Conservation (phyloP, 768 basidiomycete species). For the Pseudohyphozyma bogoriensis region DNA sequence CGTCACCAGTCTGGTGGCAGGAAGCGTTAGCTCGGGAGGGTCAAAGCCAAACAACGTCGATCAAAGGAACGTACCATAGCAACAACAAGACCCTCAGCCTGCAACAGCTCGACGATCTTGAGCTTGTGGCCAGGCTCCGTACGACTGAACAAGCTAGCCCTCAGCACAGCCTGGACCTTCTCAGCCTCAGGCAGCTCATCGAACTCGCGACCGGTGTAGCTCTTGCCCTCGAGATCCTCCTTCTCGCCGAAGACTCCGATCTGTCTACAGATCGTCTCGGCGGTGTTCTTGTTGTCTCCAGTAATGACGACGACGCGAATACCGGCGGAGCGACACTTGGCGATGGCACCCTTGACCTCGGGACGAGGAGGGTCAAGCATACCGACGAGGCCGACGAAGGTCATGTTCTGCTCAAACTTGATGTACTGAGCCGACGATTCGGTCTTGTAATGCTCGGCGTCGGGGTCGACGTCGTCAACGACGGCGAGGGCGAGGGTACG, state of each 20-base stretch:
- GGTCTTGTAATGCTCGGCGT: constrained; percentile 70
- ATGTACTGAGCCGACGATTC: constrained; percentile 70
- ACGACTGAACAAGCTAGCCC: constrained; percentile 79
- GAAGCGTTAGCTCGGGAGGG: no score
- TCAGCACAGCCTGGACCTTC: constrained; percentile 74
- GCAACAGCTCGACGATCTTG: constrained; percentile 85
- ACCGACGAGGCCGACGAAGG: constrained; percentile 88
- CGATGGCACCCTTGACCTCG: constrained; percentile 75
- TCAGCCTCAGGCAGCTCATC: constrained; percentile 69
- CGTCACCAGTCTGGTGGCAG: constrained; percentile 68
- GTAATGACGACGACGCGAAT: constrained; percentile 96
- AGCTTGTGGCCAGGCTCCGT: constrained; percentile 94
- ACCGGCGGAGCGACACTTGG: constrained; percentile 81
- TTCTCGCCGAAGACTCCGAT: constrained; percentile 82
- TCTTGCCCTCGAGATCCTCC: constrained; percentile 88
- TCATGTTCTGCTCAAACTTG: constrained; percentile 81
- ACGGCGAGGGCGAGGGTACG: constrained; percentile 88
- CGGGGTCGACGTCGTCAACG: constrained; percentile 61
- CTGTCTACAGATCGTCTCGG: constrained; percentile 90
- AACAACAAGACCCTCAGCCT: constrained; percentile 81
- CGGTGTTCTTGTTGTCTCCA: constrained; percentile 94
- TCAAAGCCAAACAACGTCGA: neutral
- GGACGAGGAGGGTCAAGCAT: constrained; percentile 98
- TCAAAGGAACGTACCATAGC: constrained; percentile 60
- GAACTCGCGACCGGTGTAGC: constrained; percentile 85